Evolutionary conservation across 2,329 filamentous ascomycete genomes (phyloP).

Genomic region (Coniosporium tulheliwenetii): DNA sequence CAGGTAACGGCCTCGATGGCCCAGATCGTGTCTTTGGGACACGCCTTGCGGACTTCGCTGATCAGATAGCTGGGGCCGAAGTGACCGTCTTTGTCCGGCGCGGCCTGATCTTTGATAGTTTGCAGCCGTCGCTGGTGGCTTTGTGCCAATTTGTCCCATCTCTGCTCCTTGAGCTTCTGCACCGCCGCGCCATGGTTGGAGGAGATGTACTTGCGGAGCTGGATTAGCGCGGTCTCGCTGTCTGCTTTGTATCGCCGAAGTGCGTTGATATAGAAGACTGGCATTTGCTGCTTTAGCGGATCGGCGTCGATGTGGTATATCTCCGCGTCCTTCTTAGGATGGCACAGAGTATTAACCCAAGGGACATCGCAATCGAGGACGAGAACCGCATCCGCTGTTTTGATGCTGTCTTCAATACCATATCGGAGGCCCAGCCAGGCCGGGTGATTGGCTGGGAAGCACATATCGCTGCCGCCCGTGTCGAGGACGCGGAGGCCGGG

Average conservation of each 20-base stretch:
- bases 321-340: conserved; percentile 38
- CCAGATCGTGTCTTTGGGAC: conserved; percentile 54
- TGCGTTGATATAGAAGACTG: conserved; percentile 41
- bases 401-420: conserved; percentile 58
- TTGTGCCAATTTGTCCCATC: conserved; percentile 39
- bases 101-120: conserved; percentile 40
- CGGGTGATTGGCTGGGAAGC: conserved; percentile 56
- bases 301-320: conserved; percentile 53
- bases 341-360: conserved; percentile 71
- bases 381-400: conserved; percentile 66
- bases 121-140: conserved; percentile 44
- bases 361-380: conserved; percentile 84
- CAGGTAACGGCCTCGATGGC: conserved; percentile 68
- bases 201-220: conserved; percentile 49
- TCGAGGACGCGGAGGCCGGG: conserved; percentile 58
- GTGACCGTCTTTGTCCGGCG: conserved; percentile 45
- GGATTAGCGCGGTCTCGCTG: conserved; percentile 42
- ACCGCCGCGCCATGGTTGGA: conserved; percentile 17
- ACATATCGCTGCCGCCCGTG: conserved; percentile 67
- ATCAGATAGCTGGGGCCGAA: conserved; percentile 46
- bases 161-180: conserved; percentile 22
- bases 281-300: conserved; percentile 48
- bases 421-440: conserved; percentile 48
- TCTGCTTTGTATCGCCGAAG: conserved; percentile 35
- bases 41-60: conserved; percentile 37